Conservation (phyloP, 768 basidiomycete genomes). For the Neoboletus brunneissimus region DNA sequence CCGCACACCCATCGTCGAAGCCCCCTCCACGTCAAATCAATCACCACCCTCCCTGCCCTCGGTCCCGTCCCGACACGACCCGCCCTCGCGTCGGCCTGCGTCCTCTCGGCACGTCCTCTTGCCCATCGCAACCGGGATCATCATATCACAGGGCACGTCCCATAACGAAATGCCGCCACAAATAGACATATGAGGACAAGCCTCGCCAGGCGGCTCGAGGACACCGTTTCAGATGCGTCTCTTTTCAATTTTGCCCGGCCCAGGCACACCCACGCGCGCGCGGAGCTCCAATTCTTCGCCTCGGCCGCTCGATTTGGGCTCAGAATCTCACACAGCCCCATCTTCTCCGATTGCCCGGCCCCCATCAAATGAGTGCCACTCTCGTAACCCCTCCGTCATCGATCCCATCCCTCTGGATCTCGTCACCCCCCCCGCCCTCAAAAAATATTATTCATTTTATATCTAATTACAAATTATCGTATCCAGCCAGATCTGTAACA, state of each 20-base stretch:
- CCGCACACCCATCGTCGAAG: conserved; percentile 22
- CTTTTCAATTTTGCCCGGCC: conserved; percentile 22
- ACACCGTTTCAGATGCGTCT: conserved; percentile 31
- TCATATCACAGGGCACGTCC: conserved; percentile 7
- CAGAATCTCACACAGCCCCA: conserved; percentile 25
- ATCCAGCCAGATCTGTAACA: conserved; percentile 16
- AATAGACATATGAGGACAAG: conserved; percentile 24
- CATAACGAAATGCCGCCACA: conserved; percentile 19
- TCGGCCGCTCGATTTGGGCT: conserved; percentile 22
- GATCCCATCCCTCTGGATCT: conserved; percentile 2
- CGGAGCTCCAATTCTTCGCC: conserved; percentile 21
- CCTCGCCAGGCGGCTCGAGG: conserved; percentile 21
- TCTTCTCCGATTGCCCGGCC: conserved; percentile 10
- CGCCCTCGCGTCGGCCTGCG: background rate
- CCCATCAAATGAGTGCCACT: conserved; percentile 14
- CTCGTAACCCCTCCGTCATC: conserved; percentile 24
- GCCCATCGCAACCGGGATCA: conserved; percentile 23
- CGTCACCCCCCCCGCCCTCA: background rate
- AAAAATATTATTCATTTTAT: conserved; percentile 10
- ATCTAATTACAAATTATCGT: conserved; percentile 4
- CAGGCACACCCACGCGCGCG: conserved; percentile 28
- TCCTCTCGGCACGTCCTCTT: background rate
- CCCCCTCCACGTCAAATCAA: conserved; percentile 10
- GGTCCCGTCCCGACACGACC: conserved; percentile 3
- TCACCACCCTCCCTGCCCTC: conserved; percentile 6